Evolutionary conservation across 352 stramenopile genomes (phyloP), one percentile per base, ranked within the genome.

Genomic region (Pythium biforme): DNA sequence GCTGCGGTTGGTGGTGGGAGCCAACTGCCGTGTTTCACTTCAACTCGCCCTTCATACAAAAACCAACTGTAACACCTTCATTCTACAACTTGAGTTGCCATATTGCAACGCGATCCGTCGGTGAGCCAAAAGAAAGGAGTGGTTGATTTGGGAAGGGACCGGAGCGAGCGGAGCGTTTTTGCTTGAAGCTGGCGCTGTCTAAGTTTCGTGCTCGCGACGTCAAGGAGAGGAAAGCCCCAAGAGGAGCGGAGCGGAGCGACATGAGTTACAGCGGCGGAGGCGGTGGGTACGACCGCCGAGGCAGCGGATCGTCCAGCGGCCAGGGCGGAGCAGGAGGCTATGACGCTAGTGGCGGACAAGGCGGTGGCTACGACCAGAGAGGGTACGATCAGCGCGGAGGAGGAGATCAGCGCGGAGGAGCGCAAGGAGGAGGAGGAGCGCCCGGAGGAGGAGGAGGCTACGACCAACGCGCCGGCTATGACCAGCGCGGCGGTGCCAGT

Each of bases 261-360:
- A 88, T 88, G 79, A 88, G 79, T 45, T 86, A 84, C 58, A 62
- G 61, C 27, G 62, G 56, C 15, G 68, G 74, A 14, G 57, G 69
- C 27, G 66, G 71, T 19, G 64, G 71, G 6, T 77, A 81, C 49
- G 71, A 75, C 26, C 59, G 49, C 47, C 62, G 64, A 6, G 53
- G 63, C 15, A 63, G 59, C 62, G 62, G 63, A 20, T 57, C 55
- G 11, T 59, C 34, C 12, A 55, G 54, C 15, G 48, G 57, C 11
- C 34, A 52, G 9, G 48, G 57, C 34, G 43, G 40, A 27, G 60
- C 5, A 4, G 29, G 53, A 39, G 55, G 55, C 27, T 49, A 59
- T 19, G 27, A 55, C 5, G 53, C 11, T 9, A 34, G 29, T 11
- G 31, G 31, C 31, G 31, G 31, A 4, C 31, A 37, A 10, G 31